These are phyloP conservation scores for Pezicula radicicola DNA, from an alignment of 2,329 filamentous ascomycete species.

Conservation along the genomic window DNA sequence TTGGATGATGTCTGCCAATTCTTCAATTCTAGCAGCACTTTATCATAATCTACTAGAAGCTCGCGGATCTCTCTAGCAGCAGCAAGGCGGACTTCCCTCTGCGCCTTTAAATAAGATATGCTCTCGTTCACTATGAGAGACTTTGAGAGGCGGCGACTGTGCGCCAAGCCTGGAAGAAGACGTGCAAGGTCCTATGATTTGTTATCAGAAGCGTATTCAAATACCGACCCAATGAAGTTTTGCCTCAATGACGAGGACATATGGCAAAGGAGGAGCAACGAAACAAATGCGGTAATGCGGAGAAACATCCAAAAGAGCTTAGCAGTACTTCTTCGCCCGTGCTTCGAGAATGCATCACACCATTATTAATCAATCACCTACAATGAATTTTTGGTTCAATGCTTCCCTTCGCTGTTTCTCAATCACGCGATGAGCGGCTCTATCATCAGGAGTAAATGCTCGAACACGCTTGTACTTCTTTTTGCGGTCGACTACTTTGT, in stretches of 20 bases:
- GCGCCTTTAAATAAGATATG: constrained; percentile 14
- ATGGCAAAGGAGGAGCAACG: not conserved
- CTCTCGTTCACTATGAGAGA: constrained; percentile 21
- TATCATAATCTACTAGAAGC: constrained; percentile 16
- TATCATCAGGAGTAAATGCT: constrained; percentile 19
- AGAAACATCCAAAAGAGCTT: not conserved
- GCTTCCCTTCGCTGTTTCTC: constrained; percentile 21
- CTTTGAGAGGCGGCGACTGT: constrained; percentile 19
- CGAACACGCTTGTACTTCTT: constrained; percentile 15
- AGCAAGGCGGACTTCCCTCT: constrained; percentile 9
- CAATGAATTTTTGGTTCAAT: constrained; percentile 20
- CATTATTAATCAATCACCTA: constrained; percentile 5
- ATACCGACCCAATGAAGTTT: not conserved
- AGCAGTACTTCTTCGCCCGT: no score
- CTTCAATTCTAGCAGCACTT: constrained; percentile 13
- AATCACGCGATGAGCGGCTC: constrained; percentile 21
- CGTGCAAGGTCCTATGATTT: constrained; percentile 18
- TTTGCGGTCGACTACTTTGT: not conserved
- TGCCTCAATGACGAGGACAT: not conserved
- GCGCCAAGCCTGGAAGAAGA: constrained; percentile 15
- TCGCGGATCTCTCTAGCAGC: constrained; percentile 10
- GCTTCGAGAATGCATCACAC: no score
- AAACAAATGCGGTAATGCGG: not conserved
- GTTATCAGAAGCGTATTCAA: not conserved
- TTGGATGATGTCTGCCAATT: not conserved